Evolutionary conservation across 2,329 filamentous ascomycete species (phyloP), one percentile per base, ranked within the genome.

Genomic region (Colletotrichum melonis): DNA sequence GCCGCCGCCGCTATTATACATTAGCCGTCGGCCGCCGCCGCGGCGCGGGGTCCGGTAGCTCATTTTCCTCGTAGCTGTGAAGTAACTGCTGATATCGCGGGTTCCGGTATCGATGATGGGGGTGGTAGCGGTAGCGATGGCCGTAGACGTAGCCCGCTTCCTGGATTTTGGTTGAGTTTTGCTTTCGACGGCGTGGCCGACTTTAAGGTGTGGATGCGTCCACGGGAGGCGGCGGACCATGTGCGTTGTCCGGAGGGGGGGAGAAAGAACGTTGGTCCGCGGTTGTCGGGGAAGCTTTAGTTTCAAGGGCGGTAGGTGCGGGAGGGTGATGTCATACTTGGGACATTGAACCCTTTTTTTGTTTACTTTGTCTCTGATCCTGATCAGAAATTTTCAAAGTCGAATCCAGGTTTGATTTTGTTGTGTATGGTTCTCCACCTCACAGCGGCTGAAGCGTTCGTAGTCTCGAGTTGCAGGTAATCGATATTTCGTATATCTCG

Each of bases 151-250:
- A 60, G 42, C 46, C n/a, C n/a, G 22, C 11, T 28, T 7, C 28
- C 14, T 35, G 38, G 6, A 14, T 7, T 4, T 42, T 19, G 38
- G 5, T 19, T 42, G 32, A 59, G 26, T 24, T 6, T 28, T 60
- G 16, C 38, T 54, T 19, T 55, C 30, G 19, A 35, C 54, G 26
- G 42, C 32, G 71, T 64, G 63, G 55, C 42, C 52, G 52, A 69
- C 63, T 74, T 67, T 67, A 5, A 74, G 63, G 24, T 75, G 55
- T 12, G 72, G 64, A 71, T 72, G 72, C 24, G 65, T 67, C 67
- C 64, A 74, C 63, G 74, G 67, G 14, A 75, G 67, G 19, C 59
- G 73, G 55, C 74, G 74, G 57, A 67, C 74, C 64, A 75, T 69
- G 63, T 26, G 63, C 19, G 26, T 26, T 28, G 22, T 52, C 32